Evolutionary conservation across 768 basidiomycete species (phyloP).

Genomic region (Tubosaeta sp.): DNA sequence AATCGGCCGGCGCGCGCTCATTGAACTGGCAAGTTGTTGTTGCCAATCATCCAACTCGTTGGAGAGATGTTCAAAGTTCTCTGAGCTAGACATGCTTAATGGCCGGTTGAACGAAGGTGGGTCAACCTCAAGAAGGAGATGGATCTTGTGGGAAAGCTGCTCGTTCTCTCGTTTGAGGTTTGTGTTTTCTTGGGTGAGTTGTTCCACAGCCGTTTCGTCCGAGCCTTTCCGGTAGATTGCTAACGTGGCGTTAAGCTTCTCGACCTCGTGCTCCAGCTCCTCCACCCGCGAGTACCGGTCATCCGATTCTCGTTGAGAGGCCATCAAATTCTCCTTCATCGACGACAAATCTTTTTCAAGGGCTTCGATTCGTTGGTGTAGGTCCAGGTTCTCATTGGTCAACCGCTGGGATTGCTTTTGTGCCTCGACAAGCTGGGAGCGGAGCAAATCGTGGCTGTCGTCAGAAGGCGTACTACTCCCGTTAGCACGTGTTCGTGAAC

Average conservation of each 20-base stretch:
- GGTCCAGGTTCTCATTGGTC: conserved; percentile 69
- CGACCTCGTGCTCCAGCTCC: conserved; percentile 77
- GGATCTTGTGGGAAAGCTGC: conserved; percentile 88
- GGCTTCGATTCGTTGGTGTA: conserved; percentile 64
- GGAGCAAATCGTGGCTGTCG: conserved; percentile 60
- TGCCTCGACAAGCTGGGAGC: conserved; percentile 68
- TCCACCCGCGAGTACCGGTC: conserved; percentile 72
- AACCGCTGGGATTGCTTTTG: conserved; percentile 74
- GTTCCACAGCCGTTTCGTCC: conserved; percentile 74
- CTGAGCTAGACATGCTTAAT: conserved; percentile 76
- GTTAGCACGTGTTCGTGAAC: conserved; percentile 53
- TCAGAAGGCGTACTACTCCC: conserved; percentile 80
- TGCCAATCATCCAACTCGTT: conserved; percentile 86
- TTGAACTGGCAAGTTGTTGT: conserved; percentile 74
- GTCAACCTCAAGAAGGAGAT: conserved; percentile 81
- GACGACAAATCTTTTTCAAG: conserved; percentile 73
- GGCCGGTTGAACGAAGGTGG: conserved; percentile 69
- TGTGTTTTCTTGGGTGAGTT: conserved; percentile 77
- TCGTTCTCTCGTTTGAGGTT: conserved; percentile 81
- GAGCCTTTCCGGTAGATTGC: conserved; percentile 70
- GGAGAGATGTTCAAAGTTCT: conserved; percentile 78
- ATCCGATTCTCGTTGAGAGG: conserved; percentile 74
- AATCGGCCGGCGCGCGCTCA: conserved; percentile 66
- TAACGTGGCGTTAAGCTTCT: conserved; percentile 68
- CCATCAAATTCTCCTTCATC: conserved; percentile 64